phyloP scores from a whole-genome alignment of 768 basidiomycete species.

The Hericium erinaceus region DNA sequence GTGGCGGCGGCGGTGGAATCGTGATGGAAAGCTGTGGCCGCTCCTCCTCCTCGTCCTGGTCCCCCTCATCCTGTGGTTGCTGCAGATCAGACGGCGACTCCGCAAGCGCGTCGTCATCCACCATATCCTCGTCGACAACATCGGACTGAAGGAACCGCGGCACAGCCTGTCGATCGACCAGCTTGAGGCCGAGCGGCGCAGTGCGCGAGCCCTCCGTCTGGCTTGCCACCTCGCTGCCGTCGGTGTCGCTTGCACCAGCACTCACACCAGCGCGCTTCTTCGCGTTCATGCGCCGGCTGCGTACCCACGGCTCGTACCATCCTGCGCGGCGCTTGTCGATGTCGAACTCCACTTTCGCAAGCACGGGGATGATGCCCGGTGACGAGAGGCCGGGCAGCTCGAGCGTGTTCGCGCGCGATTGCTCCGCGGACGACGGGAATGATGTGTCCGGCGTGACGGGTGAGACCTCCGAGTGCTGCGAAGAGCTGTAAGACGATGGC shows the following conservation, averaged over 20 bases:
- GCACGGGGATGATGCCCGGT: conserved; percentile 63
- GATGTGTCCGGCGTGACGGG: conserved; percentile 22
- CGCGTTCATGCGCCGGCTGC: conserved; percentile 52
- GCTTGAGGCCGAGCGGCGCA: conserved; percentile 38
- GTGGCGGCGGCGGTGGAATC: conserved; percentile 30
- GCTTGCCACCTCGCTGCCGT: conserved; percentile 14
- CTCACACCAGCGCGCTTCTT: conserved; percentile 34
- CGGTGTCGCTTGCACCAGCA: conserved; percentile 15
- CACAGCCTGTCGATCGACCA: conserved; percentile 34
- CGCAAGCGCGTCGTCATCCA: conserved; percentile 21
- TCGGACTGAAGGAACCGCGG: conserved; percentile 14
- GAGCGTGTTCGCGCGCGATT: conserved; percentile 36
- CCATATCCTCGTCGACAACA: conserved; percentile 13
- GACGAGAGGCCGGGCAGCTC: conserved; percentile 60
- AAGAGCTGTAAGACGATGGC: conserved; percentile 31
- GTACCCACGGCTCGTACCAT: conserved; percentile 84
- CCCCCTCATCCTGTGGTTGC: conserved; percentile 18
- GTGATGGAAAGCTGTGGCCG: conserved; percentile 26
- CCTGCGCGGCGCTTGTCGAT: conserved; percentile 70
- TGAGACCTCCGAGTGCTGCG: conserved; percentile 11
- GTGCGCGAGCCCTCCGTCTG: conserved; percentile 18
- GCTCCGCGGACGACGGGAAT: conserved; percentile 23
- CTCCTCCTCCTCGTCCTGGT: conserved; percentile 10
- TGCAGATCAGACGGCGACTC: conserved; percentile 34
- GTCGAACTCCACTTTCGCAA: conserved; percentile 94